Evolutionary conservation across 768 basidiomycete species (phyloP), one percentile per base, ranked within the genome.

Genomic region (Pholiota conissans): DNA sequence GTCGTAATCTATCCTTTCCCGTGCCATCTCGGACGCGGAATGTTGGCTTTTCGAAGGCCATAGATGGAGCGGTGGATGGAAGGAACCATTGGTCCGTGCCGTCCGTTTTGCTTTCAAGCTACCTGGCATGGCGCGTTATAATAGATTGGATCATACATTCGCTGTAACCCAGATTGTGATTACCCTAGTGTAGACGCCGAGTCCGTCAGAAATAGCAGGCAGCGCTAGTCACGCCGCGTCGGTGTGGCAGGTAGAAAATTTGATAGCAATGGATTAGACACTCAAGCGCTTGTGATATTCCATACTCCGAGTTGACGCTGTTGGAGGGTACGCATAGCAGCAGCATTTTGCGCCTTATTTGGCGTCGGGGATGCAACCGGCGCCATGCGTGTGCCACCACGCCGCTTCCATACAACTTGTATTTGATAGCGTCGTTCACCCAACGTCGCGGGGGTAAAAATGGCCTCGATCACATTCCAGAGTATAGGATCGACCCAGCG

Each of bases 1-100:
- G 58, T 65, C 63, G 64, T 58, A 70, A 70, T 70, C 61, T 70
- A 70, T 61, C 69, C 67, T 59, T 67, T 67, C 56, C 42, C 39
- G 46, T 66, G 62, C 49, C 52, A 58, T 42, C 58, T 67, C 61
- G 64, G 64, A 55, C 59, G 63, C 55, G 60, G 61, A 58, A 53
- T 55, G 55, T 47, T 53, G 40, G 39, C 42, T 48, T 58, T 27
- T 56, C 35, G 56, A 58, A 58, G 50, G 57, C 59, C 50, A 30
- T 40, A n/a, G 47, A 29, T 37, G 48, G 42, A 29, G 55, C 11
- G 18, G 56, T 28, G 27, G 58, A n/a, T n/a, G n/a, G n/a, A n/a
- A n/a, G n/a, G n/a, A 22, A 27, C 26, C 35, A 24, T 47, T 61
- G 61, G 61, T 62, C 66, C 64, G 62, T 66, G 52, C 62, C 65